phyloP scores from a whole-genome alignment of 2,329 filamentous ascomycete species.

The Claviceps sp. region DNA sequence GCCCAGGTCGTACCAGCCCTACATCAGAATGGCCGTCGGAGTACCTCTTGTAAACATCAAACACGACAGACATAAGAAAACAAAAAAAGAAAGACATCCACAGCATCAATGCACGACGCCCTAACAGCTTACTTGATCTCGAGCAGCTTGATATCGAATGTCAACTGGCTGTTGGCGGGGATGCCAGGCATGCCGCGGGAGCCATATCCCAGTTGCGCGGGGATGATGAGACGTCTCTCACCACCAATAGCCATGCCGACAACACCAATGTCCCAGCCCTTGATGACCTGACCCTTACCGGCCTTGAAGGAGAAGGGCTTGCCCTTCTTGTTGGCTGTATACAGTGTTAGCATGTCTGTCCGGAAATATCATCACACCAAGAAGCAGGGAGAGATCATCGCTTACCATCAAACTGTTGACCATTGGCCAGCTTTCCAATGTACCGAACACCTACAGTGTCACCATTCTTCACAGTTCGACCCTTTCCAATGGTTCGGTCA shows the following conservation, averaged over 20 bases:
- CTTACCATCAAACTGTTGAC: constrained; percentile 89
- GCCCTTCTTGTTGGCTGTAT: constrained; percentile 88
- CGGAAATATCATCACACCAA: neutral
- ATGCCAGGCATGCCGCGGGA: constrained; percentile 73
- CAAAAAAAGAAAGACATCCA: neutral
- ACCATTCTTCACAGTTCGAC: constrained; percentile 76
- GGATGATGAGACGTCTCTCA: constrained; percentile 86
- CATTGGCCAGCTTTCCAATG: constrained; percentile 90
- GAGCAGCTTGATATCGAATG: constrained; percentile 82
- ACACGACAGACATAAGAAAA: constrained; percentile 1
- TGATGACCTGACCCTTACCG: constrained; percentile 90
- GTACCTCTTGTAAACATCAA: constrained; percentile 3
- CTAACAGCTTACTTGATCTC: constrained; percentile 56
- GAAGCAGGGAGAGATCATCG: constrained; percentile 10
- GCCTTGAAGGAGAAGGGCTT: constrained; percentile 96
- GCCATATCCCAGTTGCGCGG: constrained; percentile 79
- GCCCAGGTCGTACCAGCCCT: constrained; percentile 3
- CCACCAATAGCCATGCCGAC: constrained; percentile 85
- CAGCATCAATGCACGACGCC: neutral
- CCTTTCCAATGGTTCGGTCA: constrained; percentile 84
- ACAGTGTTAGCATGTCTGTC: neutral
- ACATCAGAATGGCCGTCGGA: constrained; percentile 1
- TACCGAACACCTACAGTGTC: constrained; percentile 90
- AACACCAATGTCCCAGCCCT: constrained; percentile 95
- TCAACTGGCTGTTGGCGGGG: constrained; percentile 77